These are phyloP conservation scores for Haemoproteus tartakovskyi DNA, from an alignment of 169 alveolate genomes.

Conservation along the genomic window DNA sequence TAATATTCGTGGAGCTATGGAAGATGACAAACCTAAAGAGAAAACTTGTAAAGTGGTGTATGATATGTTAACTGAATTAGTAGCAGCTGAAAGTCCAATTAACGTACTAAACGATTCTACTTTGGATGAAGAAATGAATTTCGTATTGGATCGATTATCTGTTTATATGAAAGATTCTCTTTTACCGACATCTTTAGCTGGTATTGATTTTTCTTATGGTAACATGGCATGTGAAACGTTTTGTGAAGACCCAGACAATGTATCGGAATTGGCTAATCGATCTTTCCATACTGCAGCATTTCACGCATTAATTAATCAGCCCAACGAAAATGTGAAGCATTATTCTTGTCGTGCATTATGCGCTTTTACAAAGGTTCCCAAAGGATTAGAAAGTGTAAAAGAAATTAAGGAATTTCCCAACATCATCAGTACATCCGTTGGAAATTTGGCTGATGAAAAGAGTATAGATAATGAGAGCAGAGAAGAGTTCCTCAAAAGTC, in stretches of 20 bases:
- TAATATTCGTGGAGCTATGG: conserved; percentile 67
- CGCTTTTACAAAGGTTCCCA: conserved; percentile 33
- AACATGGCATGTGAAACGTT: conserved; percentile 72
- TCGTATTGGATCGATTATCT: conserved; percentile 28
- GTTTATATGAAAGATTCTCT: conserved; percentile 38
- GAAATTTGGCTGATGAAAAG: conserved; percentile 14
- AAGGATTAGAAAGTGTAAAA: conserved; percentile 18
- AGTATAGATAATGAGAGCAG: conserved; percentile 39
- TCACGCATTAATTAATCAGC: conserved; percentile 16
- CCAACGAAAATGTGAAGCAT: conserved; percentile 38
- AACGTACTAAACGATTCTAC: conserved; percentile 59
- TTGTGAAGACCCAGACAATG: conserved; percentile 32
- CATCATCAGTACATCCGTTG: conserved; percentile 52
- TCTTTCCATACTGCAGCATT: conserved; percentile 32
- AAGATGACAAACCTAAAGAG: conserved; percentile 75
- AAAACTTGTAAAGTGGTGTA: conserved; percentile 75
- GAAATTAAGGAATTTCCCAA: conserved; percentile 42
- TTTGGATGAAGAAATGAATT: conserved; percentile 43
- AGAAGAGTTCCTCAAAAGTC: conserved; percentile 72
- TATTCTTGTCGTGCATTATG: conserved; percentile 62
- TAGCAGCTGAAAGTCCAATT: conserved; percentile 34
- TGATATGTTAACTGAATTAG: conserved; percentile 66
- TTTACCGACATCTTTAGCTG: conserved; percentile 35
- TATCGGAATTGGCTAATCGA: conserved; percentile 24
- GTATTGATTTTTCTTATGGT: conserved; percentile 74